phyloP scores from a whole-genome alignment of 805 yeast genomes.

The Candida vartiovaarae region DNA sequence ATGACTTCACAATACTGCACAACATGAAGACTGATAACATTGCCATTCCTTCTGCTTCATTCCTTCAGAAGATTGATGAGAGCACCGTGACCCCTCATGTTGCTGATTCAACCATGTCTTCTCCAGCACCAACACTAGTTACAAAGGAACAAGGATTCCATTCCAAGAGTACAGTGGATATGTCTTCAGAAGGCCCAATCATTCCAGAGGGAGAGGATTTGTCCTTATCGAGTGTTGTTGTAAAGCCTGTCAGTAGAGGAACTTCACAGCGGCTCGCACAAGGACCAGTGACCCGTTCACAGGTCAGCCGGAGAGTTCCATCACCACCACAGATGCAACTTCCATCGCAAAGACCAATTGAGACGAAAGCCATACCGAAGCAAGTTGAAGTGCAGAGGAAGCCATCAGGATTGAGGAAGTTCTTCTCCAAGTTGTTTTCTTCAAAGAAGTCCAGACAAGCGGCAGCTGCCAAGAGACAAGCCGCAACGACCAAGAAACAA shows the following conservation, averaged over 20 bases:
- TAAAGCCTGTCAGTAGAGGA: too few relatives aligned
- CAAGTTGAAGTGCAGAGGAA: slow-evolving; percentile 9
- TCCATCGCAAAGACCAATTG: not conserved
- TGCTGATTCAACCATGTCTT: too few relatives aligned
- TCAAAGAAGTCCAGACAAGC: slow-evolving; percentile 5
- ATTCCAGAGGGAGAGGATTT: too few relatives aligned
- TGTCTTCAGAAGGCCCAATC: not conserved
- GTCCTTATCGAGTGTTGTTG: too few relatives aligned
- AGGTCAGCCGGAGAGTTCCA: not conserved
- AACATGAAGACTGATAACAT: not conserved
- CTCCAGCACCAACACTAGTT: not conserved
- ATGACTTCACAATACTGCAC: slow-evolving; percentile 16
- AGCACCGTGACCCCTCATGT: not conserved
- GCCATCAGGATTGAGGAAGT: slow-evolving; percentile 17
- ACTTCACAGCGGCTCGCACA: not conserved
- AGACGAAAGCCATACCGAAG: not conserved
- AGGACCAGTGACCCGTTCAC: not conserved
- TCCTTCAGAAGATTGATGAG: slow-evolving; percentile 16
- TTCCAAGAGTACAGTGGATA: not conserved
- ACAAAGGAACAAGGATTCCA: not conserved
- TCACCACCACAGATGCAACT: slow-evolving; percentile 4
- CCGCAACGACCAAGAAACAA: too few relatives aligned
- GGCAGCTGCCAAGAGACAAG: too few relatives aligned
- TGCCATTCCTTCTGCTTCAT: not conserved
- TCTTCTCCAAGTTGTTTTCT: slow-evolving; percentile 15